Conservation (phyloP, 345 rosid species). For the Litchi chinensis region DNA sequence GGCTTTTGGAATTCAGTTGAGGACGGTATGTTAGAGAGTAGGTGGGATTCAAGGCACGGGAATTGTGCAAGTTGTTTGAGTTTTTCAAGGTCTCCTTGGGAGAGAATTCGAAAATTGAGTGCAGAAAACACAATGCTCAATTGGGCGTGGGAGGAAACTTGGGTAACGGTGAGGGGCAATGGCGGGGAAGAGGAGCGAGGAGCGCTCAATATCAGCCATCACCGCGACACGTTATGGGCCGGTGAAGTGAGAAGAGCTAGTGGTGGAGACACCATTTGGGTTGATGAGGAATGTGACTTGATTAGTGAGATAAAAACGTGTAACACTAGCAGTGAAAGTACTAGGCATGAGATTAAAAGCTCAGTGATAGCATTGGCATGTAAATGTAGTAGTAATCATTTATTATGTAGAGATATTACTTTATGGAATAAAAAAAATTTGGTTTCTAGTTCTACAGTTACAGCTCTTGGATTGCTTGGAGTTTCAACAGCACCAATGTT, state of each 20-base stretch:
- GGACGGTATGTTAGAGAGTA: neutral
- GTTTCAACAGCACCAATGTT: too few relatives aligned
- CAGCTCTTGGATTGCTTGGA: neutral
- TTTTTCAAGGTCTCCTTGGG: slow-evolving; percentile 17
- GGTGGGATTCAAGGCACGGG: slow-evolving; percentile 8
- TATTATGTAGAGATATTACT: neutral
- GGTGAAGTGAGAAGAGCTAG: neutral
- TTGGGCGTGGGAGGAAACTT: slow-evolving; percentile 46
- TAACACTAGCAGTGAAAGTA: neutral
- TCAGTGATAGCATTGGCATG: slow-evolving; percentile 12
- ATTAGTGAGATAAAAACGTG: neutral
- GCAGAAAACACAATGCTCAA: slow-evolving; percentile 7
- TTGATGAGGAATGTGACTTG: slow-evolving; percentile 12
- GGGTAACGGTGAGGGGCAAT: slow-evolving; percentile 52
- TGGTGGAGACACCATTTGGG: neutral
- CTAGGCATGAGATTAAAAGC: slow-evolving; percentile 1
- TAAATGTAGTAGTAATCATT: neutral
- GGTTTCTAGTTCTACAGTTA: slow-evolving; percentile 8
- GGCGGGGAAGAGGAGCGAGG: slow-evolving; percentile 13
- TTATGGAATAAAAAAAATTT: slow-evolving; percentile 3
- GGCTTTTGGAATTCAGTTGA: slow-evolving; percentile 37
- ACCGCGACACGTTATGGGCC: neutral
- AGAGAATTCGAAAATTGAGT: slow-evolving; percentile 44
- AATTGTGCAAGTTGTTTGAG: neutral
- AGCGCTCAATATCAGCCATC: neutral